Evolutionary conservation across 768 basidiomycete genomes (phyloP), one percentile per base, ranked within the genome.

Genomic region (Termitomyces titanicus): DNA sequence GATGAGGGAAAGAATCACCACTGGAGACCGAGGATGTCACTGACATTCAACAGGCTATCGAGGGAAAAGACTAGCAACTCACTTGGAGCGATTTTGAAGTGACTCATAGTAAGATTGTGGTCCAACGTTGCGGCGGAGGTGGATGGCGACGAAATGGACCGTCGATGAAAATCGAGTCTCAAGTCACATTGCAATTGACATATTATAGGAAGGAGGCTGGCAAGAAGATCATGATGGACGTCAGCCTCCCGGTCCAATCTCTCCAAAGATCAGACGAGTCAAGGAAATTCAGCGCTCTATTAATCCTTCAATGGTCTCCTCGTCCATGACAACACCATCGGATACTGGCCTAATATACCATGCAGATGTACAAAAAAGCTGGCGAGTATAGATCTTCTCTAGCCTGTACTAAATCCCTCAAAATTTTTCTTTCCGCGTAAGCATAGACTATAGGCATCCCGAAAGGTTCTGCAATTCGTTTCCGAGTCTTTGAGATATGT

Each of bases 351-450:
- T 39, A n/a, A 48, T 68, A 61, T 76, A 60, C 78, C 79, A 79
- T 25, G 72, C 63, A 5, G 74, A 72, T 9, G 74, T 75, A 2
- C 80, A 76, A 56, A 81, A 79, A 22, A 79, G 58, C 40, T 72
- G 64, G 2, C 77, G 72, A 25, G 72, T 69, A 7, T 24, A 80
- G 59, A 40, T 70, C 68, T 52, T 80, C 77, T 8, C 79, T 63
- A 9, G 74, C 68, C 35, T 73, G 70, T 24, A 79, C 76, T 57
- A 80, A 55, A 40, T 75, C 67, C 37, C 68, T 64, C 65, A 78
- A 56, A 29, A 74, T 67, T 51, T 77, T 74, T 22, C 69, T 69
- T 58, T 79, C 79, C 15, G 78, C 78, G 55, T 74, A 70, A 8
- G 71, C 70, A 57, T 77, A 78, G 20, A 74, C 66, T 12, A 74